Evolutionary conservation across 1,284 basidiomycete genomes (phyloP).

Genomic region (Trichosporon ovoides): DNA sequence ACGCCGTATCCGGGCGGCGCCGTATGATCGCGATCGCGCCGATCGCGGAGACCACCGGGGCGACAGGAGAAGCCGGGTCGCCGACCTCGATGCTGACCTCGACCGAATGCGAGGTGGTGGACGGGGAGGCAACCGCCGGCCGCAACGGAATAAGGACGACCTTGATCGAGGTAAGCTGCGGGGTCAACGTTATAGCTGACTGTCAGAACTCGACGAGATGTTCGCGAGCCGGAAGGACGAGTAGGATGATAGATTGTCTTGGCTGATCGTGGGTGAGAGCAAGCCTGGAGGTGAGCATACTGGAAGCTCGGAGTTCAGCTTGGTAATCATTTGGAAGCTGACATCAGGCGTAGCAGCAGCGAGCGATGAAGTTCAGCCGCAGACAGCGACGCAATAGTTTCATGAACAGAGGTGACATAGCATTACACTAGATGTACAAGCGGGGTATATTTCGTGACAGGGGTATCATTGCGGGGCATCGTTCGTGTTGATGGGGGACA

Average conservation of each 20-base stretch:
- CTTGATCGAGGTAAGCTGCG: constrained; percentile 37
- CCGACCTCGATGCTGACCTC: constrained; percentile 42
- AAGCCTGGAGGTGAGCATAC: too few relatives aligned
- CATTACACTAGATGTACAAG: constrained; percentile 5
- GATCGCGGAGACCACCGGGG: not conserved
- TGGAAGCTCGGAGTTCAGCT: too few relatives aligned
- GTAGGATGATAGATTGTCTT: not conserved
- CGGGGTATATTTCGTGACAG: too few relatives aligned
- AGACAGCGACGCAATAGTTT: not conserved
- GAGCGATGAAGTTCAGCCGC: too few relatives aligned
- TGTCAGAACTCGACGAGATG: constrained; percentile 23
- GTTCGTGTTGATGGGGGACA: not conserved
- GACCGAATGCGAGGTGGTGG: constrained; percentile 27
- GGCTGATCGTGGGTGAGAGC: too few relatives aligned
- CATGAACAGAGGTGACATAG: constrained; percentile 1
- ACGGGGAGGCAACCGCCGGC: constrained; percentile 14
- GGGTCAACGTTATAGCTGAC: not conserved
- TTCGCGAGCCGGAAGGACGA: constrained; percentile 13
- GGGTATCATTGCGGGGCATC: not conserved
- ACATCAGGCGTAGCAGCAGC: too few relatives aligned
- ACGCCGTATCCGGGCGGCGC: constrained; percentile 25
- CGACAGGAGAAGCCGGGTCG: constrained; percentile 22
- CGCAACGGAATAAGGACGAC: constrained; percentile 28
- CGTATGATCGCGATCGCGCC: constrained; percentile 18
- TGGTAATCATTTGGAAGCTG: too few relatives aligned